A percentile compares a stretch with the other conserved stretches of the same genome.
These are phyloP conservation scores for Hamigera avellanea DNA, from an alignment of 495 filamentous ascomycete species.

Conservation along the genomic window DNA sequence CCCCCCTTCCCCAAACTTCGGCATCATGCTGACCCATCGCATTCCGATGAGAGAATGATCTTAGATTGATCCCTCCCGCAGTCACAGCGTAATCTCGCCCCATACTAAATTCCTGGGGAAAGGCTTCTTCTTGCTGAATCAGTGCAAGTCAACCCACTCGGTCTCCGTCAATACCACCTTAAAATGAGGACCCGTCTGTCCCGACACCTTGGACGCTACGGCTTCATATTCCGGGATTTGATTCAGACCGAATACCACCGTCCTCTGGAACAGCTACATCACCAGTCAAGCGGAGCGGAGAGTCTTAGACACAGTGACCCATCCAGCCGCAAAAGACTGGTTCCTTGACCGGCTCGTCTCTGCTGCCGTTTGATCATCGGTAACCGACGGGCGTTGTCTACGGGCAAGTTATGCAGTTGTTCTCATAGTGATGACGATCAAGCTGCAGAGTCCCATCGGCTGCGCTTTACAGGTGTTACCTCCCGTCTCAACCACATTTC, in stretches of 20 bases:
- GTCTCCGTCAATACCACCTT: too few species aligned
- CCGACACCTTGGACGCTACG: too few species aligned
- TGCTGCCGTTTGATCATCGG: slow-evolving; percentile 3
- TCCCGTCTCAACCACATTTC: slow-evolving; percentile 18
- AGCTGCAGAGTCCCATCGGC: slow-evolving; percentile 15
- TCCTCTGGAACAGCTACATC: background rate
- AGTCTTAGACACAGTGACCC: background rate
- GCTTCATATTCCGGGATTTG: too few species aligned
- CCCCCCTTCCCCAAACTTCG: too few species aligned
- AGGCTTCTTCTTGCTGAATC: too few species aligned
- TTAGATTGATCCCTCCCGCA: too few species aligned
- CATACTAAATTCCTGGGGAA: too few species aligned
- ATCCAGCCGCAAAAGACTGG: background rate
- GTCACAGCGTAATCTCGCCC: too few species aligned
- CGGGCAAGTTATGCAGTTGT: background rate
- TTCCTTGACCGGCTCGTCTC: slow-evolving; percentile 7
- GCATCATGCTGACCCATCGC: too few species aligned
- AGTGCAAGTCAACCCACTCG: too few species aligned
- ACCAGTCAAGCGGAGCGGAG: background rate
- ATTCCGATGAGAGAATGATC: too few species aligned
- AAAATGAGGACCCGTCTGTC: too few species aligned
- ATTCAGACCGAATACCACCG: background rate
- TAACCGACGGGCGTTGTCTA: background rate
- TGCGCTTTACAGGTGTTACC: slow-evolving; percentile 4
- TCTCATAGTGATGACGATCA: slow-evolving; percentile 14